Evolutionary conservation across 2,329 filamentous ascomycete species (phyloP).

Genomic region (Colletotrichum godetiae): DNA sequence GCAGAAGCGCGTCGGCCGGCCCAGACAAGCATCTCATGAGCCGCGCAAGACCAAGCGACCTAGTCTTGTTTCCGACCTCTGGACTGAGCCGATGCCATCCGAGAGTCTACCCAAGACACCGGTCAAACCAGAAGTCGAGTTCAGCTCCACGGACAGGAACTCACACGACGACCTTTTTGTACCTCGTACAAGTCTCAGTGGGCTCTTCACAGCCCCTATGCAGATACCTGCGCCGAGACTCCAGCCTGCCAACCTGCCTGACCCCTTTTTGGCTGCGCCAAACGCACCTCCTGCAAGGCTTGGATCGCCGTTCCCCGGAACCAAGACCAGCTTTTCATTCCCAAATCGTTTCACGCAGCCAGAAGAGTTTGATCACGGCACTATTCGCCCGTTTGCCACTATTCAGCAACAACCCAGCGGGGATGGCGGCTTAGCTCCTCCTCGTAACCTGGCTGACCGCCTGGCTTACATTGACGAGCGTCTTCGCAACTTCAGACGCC

Average conservation of each 20-base stretch:
- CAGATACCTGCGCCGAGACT: slow-evolving; percentile 10
- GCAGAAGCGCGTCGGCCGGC: slow-evolving; percentile 61
- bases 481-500: slow-evolving; percentile 64
- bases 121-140: slow-evolving; percentile 41
- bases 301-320: slow-evolving; percentile 68
- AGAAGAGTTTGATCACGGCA: slow-evolving; percentile 55
- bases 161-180: slow-evolving; percentile 52
- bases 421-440: slow-evolving; percentile 48
- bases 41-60: slow-evolving; percentile 63
- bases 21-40: slow-evolving; percentile 58
- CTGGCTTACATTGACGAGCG: slow-evolving; percentile 70
- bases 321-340: slow-evolving; percentile 66
- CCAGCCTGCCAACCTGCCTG: slow-evolving; percentile 4
- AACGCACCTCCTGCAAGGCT: slow-evolving; percentile 59
- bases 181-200: slow-evolving; percentile 54
- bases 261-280: slow-evolving; percentile 40
- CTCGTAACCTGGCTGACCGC: slow-evolving; percentile 60
- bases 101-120: slow-evolving; percentile 38
- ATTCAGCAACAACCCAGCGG: slow-evolving; percentile 58
- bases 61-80: slow-evolving; percentile 66
- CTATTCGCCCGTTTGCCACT: slow-evolving; percentile 66
- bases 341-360: slow-evolving; percentile 67
- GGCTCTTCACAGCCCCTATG: slow-evolving; percentile 47
- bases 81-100: slow-evolving; percentile 55
- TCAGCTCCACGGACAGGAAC: slow-evolving; percentile 47